Conservation (phyloP, 306 rosid genomes). For the Nissolia schottii region DNA sequence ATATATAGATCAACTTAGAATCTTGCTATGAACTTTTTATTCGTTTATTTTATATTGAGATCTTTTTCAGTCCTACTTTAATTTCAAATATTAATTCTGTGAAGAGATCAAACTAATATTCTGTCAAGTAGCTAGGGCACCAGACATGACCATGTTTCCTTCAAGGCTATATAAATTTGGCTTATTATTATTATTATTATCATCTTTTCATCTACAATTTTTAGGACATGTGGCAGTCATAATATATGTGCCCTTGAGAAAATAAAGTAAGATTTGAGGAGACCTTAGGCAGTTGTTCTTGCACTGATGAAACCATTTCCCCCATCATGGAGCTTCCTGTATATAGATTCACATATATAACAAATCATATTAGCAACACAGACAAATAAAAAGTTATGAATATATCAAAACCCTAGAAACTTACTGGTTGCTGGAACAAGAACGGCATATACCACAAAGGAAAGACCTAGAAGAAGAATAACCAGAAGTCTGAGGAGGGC, state of each 20-base stretch:
- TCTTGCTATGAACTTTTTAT: background rate
- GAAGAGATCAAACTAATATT: background rate
- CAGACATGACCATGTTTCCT: background rate
- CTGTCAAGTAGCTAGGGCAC: background rate
- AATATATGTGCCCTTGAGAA: background rate
- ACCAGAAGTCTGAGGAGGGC: constrained; percentile 18
- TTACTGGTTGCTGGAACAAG: constrained; percentile 32
- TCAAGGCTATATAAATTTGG: background rate
- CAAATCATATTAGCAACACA: background rate
- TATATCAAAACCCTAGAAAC: constrained; percentile 26
- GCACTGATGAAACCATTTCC: constrained; percentile 11
- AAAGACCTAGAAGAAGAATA: constrained; percentile 27
- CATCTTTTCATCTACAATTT: background rate
- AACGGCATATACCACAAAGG: constrained; percentile 8
- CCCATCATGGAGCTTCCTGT: constrained; percentile 14
- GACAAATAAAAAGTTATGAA: background rate
- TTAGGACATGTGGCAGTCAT: background rate
- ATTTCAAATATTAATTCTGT: background rate
- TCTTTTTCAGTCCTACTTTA: background rate
- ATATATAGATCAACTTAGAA: background rate
- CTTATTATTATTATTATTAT: background rate
- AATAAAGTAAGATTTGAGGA: background rate
- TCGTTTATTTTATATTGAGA: background rate
- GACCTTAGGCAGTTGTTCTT: constrained; percentile 16
- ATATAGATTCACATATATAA: background rate